These are phyloP conservation scores for Delitschia confertaspora DNA, from an alignment of 495 filamentous ascomycete genomes.

Conservation along the genomic window DNA sequence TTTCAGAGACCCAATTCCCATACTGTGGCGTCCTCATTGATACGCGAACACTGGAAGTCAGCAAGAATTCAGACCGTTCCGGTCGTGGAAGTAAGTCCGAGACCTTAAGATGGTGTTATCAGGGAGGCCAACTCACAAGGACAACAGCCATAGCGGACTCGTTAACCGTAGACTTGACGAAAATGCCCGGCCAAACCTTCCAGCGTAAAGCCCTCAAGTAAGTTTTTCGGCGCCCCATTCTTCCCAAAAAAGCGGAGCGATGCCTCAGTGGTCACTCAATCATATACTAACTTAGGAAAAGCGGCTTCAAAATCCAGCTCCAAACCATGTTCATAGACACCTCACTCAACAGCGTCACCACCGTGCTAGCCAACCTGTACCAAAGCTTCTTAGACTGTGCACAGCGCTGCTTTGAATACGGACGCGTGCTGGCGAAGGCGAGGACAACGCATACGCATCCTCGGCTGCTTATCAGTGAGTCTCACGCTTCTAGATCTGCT, in stretches of 20 bases:
- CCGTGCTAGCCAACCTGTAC: conserved; percentile 66
- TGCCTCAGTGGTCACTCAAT: conserved; percentile 6
- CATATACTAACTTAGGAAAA: conserved; percentile 20
- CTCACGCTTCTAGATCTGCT: neutral
- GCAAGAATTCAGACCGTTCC: conserved; percentile 47
- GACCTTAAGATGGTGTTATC: neutral
- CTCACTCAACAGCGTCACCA: conserved; percentile 58
- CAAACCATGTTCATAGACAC: conserved; percentile 88
- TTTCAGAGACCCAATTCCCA: conserved; percentile 51
- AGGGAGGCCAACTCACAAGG: too few species aligned
- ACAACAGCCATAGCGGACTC: conserved; percentile 46
- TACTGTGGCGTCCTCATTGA: conserved; percentile 81
- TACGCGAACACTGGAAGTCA: conserved; percentile 64
- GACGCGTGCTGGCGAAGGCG: conserved; percentile 47
- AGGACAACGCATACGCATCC: conserved; percentile 47
- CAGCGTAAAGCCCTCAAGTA: conserved; percentile 67
- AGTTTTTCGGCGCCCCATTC: conserved; percentile 5
- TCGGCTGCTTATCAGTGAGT: conserved; percentile 54
- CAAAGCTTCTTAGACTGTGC: conserved; percentile 65
- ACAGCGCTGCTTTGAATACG: conserved; percentile 77
- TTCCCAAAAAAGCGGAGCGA: neutral
- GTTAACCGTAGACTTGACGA: conserved; percentile 66
- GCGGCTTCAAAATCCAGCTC: conserved; percentile 75
- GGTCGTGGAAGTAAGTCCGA: conserved; percentile 40
- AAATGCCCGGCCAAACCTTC: conserved; percentile 61